Conservation (phyloP, 192 early-diverging fungal genomes). For the Backusella australiensis region DNA sequence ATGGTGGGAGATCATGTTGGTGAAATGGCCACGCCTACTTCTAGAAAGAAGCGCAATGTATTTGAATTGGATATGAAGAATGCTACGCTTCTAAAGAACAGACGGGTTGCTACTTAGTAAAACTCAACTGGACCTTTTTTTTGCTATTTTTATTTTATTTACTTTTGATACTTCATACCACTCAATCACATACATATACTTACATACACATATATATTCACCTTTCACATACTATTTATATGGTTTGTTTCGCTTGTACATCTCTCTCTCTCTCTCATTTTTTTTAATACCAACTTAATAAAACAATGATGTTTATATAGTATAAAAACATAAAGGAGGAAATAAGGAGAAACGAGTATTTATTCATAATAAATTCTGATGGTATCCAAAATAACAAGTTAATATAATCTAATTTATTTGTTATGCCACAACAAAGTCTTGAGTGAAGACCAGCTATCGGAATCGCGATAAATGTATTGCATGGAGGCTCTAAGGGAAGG, state of each 20-base stretch:
- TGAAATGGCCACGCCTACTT: not conserved
- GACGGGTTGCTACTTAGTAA: constrained; percentile 11
- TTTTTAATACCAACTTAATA: not conserved
- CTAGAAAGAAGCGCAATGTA: constrained; percentile 11
- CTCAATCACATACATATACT: not conserved
- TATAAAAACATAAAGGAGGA: not conserved
- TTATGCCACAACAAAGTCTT: constrained; percentile 83
- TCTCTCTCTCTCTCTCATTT: not conserved
- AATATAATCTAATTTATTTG: constrained; percentile 48
- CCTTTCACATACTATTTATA: not conserved
- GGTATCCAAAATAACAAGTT: not conserved
- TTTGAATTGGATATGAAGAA: constrained; percentile 45
- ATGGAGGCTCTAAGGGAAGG: constrained; percentile 91
- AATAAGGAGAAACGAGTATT: not conserved
- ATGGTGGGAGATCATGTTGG: not conserved
- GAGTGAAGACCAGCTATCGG: constrained; percentile 73
- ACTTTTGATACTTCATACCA: not conserved
- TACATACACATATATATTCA: not conserved
- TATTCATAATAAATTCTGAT: not conserved
- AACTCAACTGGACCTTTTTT: not conserved
- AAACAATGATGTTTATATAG: not conserved
- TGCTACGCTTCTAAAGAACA: constrained; percentile 44
- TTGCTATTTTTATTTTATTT: not conserved
- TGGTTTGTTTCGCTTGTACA: not conserved
- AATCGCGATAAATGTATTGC: constrained; percentile 94